Evolutionary conservation across 2,329 filamentous ascomycete genomes (phyloP), one percentile per base, ranked within the genome.

Genomic region (Clarireedia monteithiana): DNA sequence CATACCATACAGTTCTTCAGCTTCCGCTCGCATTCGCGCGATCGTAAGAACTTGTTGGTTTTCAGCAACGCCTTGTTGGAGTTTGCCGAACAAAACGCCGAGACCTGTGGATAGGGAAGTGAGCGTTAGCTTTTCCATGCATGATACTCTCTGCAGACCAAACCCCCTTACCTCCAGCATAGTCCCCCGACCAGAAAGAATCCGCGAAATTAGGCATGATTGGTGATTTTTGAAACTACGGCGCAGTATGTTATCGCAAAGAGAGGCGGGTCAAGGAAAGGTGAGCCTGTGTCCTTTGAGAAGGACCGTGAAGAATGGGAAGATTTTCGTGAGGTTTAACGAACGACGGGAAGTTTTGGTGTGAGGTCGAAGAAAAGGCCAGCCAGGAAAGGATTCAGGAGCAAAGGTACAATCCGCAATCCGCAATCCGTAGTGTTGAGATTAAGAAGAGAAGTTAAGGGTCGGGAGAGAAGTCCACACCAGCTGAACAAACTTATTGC

Each of bases 161-260:
- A 26, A 48, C 53, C 40, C 58, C 68, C 80, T 71, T 75, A 88
- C 88, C 91, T 78, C 89, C 91, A 71, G 92, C 92, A 79, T 97
- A 97, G 80, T 99, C 94, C 70, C 84, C 83, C 60, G 94, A 96
- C 94, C 94, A 99, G 76, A 99, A 97, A 50, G 91, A 96, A 75
- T 92, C 90, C 65, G 91, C 85, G 74, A 99, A 97, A 67, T 89
- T 83, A 65, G 88, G 87, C 88, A 92, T 47, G 44, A 47, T 42
- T 47, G 44, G 44, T 27, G 23, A 47, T 27, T 24, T n/a, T 10
- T 24, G 9, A 44, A 44, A 44, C 40, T 20, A 20, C 40, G 23
- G 23, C 23, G 23, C 17, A 17, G 40, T 20, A 24, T 44, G 30
- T 34, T 34, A 34, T 12, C 30, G 30, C 12, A 34, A 34, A 34